These are phyloP conservation scores for Hymenoscyphus infarciens DNA, from an alignment of 2,329 filamentous ascomycete genomes.

Conservation along the genomic window DNA sequence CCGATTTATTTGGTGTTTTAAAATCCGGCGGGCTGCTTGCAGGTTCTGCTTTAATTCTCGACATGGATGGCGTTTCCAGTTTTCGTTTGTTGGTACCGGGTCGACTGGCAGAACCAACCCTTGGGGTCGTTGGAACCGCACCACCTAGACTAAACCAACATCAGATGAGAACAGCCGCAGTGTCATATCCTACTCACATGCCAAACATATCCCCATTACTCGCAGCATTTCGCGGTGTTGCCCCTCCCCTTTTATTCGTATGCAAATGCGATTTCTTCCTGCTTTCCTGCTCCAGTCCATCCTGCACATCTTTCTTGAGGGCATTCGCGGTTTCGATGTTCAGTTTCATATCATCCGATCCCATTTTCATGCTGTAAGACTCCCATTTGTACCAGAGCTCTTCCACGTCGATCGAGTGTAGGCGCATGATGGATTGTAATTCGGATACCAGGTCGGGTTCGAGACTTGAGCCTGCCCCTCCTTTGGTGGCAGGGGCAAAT, in stretches of 20 bases:
- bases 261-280: constrained; percentile 63
- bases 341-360: constrained; percentile 69
- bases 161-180: constrained; percentile 23
- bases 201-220: constrained; percentile 71
- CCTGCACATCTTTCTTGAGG: constrained; percentile 85
- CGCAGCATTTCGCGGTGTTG: constrained; percentile 58
- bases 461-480: constrained; percentile 40
- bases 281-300: constrained; percentile 73
- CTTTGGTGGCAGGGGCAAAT: constrained; percentile 24
- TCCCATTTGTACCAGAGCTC: constrained; percentile 99
- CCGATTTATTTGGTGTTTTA: constrained; percentile 38
- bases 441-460: constrained; percentile 76
- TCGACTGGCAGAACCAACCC: constrained; percentile 30
- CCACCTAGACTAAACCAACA: constrained; percentile 55
- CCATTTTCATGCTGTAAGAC: constrained; percentile 94
- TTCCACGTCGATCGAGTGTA: constrained; percentile 76
- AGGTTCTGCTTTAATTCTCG: constrained; percentile 44
- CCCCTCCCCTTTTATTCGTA: constrained; percentile 59
- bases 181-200: constrained; percentile 52
- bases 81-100: constrained; percentile 31
- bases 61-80: constrained; percentile 46
- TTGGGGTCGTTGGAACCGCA: constrained; percentile 61
- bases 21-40: constrained; percentile 44
- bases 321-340: constrained; percentile 68
- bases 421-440: constrained; percentile 78